Evolutionary conservation across 805 yeast genomes (phyloP).

Genomic region (Yarrowia bubula): DNA sequence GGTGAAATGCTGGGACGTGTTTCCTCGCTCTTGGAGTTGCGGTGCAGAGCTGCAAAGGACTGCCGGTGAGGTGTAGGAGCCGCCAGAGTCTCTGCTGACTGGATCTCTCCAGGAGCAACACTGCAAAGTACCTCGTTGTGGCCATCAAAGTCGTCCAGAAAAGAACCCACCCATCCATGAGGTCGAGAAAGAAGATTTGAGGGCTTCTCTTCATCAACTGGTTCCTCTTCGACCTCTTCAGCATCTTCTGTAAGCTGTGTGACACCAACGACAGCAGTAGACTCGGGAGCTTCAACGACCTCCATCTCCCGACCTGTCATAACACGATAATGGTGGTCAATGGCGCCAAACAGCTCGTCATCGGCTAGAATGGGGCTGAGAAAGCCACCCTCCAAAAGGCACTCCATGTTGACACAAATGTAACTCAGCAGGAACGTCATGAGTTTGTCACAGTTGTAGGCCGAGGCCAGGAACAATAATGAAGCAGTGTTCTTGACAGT

Average conservation of each 20-base stretch:
- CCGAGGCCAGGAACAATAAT: constrained; percentile 54
- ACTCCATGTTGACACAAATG: constrained; percentile 61
- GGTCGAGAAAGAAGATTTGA: neutral
- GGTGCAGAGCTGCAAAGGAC: constrained; percentile 16
- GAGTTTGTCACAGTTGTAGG: constrained; percentile 53
- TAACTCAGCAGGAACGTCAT: constrained; percentile 65
- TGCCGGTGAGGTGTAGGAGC: constrained; percentile 17
- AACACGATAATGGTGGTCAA: constrained; percentile 23
- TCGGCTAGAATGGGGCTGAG: neutral
- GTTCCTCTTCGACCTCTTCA: neutral
- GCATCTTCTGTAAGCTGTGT: neutral
- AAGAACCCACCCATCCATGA: constrained; percentile 30
- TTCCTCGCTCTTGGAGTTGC: constrained; percentile 25
- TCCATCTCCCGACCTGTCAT: neutral
- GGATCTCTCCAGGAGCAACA: constrained; percentile 27
- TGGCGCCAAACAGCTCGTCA: neutral
- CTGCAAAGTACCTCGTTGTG: constrained; percentile 33
- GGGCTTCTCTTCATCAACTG: neutral
- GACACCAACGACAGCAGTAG: neutral
- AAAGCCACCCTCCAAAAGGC: constrained; percentile 47
- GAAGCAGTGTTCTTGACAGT: constrained; percentile 57
- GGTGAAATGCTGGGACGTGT: constrained; percentile 4
- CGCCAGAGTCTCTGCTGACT: neutral
- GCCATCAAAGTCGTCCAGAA: constrained; percentile 40
- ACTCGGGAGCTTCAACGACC: neutral